Base-by-base conservation (phyloP, 2,329 filamentous ascomycete species). In the Cercospora citrullina region DNA sequence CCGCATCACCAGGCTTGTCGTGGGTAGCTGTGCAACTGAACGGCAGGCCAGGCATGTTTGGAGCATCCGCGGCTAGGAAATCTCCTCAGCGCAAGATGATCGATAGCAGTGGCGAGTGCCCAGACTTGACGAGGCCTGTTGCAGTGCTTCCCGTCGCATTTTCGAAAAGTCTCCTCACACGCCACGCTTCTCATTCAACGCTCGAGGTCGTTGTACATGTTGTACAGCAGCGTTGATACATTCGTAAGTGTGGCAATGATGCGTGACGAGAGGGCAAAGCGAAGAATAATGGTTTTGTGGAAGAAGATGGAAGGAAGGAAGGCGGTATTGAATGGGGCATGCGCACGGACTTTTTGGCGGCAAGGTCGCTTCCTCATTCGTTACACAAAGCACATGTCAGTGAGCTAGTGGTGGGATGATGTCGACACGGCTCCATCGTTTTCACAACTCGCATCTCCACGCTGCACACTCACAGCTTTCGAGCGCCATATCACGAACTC, bases 301-400 rank as follows among this genome's bases (percentile, higher is more conserved):
- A 53, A 53, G 48, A 28, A 53, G 48, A 14, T 53, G 48, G 48
- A 53, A 53, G 18, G 18, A 23, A 23, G 45, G 48, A 28, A 30
- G 48, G 21, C 5, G 21, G 21, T 23, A 55, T 12, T 16, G 21
- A 23, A n/a, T 23, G n/a, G 36, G 45, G 45, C n/a, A 18, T 14
- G 12, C 14, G 48, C 48, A 55, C 48, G 39, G 23, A 12, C 33
- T 48, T 62, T 62, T 51, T 62, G n/a, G 39, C 60, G 60, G 36
- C 39, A 51, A n/a, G 5, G 23, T 39, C 60, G 60, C 60, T 31
- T 30, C 60, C 16, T n/a, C 28, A 26, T 30, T 28, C 33, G 60
- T 62, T 62, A 10, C 60, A 62, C 42, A 33, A 48, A 26, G 28
- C 60, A 26, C 48, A 62, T 48, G 39, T 48, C 60, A 62, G 61